Percentiles rank a stretch among this genome's conserved stretches.
Conservation (phyloP, 2,329 filamentous ascomycete genomes). For the Microdochium trichocladiopsis region DNA sequence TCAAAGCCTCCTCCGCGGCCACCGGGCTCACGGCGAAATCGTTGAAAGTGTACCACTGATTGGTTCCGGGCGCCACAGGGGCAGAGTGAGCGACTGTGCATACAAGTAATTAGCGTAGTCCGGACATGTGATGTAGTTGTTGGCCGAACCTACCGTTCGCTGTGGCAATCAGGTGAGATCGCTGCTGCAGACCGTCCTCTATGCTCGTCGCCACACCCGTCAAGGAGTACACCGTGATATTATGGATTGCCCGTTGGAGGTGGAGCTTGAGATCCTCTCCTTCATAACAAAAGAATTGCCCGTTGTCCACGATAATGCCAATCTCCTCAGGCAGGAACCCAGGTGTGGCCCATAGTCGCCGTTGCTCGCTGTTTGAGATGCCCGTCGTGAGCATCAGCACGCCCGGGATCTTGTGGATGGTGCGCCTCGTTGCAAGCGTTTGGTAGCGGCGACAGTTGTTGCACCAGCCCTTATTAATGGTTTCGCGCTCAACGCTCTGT, state of each 20-base stretch:
- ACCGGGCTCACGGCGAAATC: slow-evolving; percentile 87
- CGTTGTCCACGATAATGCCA: slow-evolving; percentile 81
- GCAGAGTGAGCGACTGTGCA: slow-evolving; percentile 58
- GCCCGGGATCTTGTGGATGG: slow-evolving; percentile 71
- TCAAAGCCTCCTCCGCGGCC: slow-evolving; percentile 73
- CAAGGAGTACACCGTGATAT: slow-evolving; percentile 83
- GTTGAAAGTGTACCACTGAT: slow-evolving; percentile 93
- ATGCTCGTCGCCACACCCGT: slow-evolving; percentile 88
- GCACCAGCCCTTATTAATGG: slow-evolving; percentile 88
- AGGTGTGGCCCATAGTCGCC: slow-evolving; percentile 78
- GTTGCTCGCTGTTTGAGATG: slow-evolving; percentile 63
- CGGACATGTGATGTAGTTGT: neutral
- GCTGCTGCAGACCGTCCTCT: slow-evolving; percentile 76
- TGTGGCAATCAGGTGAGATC: slow-evolving; percentile 84
- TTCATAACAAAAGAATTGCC: slow-evolving; percentile 93
- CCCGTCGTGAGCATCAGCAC: slow-evolving; percentile 88
- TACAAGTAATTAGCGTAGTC: slow-evolving; percentile 14
- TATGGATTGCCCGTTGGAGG: slow-evolving; percentile 69
- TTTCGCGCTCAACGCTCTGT: slow-evolving; percentile 82
- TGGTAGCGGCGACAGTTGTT: slow-evolving; percentile 86
- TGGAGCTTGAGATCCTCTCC: slow-evolving; percentile 81
- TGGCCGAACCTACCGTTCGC: slow-evolving; percentile 60
- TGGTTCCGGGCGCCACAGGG: slow-evolving; percentile 48
- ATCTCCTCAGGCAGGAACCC: slow-evolving; percentile 93
- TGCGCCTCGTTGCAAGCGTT: slow-evolving; percentile 76